Evolutionary conservation across 441 rosid species (phyloP), one percentile per base, ranked within the genome.

Genomic region (Adansonia grandidieri): DNA sequence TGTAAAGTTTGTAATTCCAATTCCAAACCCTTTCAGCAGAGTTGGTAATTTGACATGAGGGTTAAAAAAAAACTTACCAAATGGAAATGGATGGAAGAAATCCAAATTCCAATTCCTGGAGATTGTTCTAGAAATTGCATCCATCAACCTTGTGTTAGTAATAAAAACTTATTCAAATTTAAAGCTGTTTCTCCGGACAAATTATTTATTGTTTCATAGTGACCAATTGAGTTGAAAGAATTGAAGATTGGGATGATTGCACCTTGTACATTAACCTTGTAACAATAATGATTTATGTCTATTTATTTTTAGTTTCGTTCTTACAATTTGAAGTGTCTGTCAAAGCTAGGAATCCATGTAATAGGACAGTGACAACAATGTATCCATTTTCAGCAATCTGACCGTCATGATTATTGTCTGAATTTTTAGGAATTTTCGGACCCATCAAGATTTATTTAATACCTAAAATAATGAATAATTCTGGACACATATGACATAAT

Each of bases 221-320:
- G 69, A 65, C 51, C 80, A 66, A 32, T 78, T 82, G 78, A 71
- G 82, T 15, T 54, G 77, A 68, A 75, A 76, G 81, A 45, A 63
- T 50, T 78, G 67, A 51, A 78, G 77, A 57, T 37, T 9, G 14
- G 37, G 37, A 13, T 2, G 32, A 60, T 60, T 60, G 32, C 64
- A 60, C 64, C 64, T 57, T 53, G 57, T 53, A 15, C 17, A 53
- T 53, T 14, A 53, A 14, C 57, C 57, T 53, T 15, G 62, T 57
- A 57, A n/a, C 19, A 19, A 19, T 57, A 53, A 53, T 53, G 57
- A 57, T 57, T 57, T 2, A 32, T 32, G 40, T 32, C 40, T 32
- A 32, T 32, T 32, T 32, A 32, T 4, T 42, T 42, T 42, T 42
- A 42, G 45, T 42, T 42, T 42, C 8, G 0, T 42, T 42, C 45